Evolutionary conservation across 768 basidiomycete species (phyloP).

Genomic region (Agaricus subrufescens): DNA sequence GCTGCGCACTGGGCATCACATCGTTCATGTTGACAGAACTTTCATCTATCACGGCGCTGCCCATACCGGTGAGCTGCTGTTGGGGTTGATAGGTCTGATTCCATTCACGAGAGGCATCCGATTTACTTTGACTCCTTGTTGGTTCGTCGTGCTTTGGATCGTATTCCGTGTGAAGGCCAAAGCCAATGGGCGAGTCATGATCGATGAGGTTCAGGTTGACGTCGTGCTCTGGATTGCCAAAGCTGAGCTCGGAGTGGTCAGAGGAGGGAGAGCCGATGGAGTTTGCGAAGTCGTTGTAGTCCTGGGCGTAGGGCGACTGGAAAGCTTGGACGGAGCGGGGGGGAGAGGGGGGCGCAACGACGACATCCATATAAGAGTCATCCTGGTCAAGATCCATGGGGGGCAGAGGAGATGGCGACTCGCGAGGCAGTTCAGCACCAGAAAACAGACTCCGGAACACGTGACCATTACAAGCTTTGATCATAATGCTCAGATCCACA

Average conservation of each 20-base stretch:
- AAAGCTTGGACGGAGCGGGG: slow-evolving; percentile 14
- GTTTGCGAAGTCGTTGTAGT: slow-evolving; percentile 13
- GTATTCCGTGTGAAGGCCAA: slow-evolving; percentile 45
- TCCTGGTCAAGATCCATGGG: neutral
- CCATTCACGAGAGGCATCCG: slow-evolving; percentile 59
- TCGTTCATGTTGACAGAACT: slow-evolving; percentile 36
- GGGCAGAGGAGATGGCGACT: neutral
- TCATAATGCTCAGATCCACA: too few species aligned
- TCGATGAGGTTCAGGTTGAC: slow-evolving; percentile 43
- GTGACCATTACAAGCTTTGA: too few species aligned
- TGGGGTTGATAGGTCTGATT: slow-evolving; percentile 26
- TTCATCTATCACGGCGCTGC: slow-evolving; percentile 14
- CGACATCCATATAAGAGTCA: slow-evolving; percentile 23
- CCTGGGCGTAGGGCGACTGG: slow-evolving; percentile 15
- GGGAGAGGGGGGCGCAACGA: slow-evolving; percentile 21
- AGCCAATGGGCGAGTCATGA: slow-evolving; percentile 32
- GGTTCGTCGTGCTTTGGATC: slow-evolving; percentile 52
- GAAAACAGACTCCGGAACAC: too few species aligned
- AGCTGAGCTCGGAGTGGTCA: slow-evolving; percentile 60
- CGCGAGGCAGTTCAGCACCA: slow-evolving; percentile 4
- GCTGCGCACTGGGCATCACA: slow-evolving; percentile 29
- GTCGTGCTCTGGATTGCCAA: slow-evolving; percentile 40
- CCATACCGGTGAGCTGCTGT: slow-evolving; percentile 18
- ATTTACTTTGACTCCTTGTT: slow-evolving; percentile 49
- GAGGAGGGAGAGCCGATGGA: slow-evolving; percentile 31